Evolutionary conservation across 2,329 filamentous ascomycete species (phyloP).

Genomic region (Colletotrichum noveboracense): DNA sequence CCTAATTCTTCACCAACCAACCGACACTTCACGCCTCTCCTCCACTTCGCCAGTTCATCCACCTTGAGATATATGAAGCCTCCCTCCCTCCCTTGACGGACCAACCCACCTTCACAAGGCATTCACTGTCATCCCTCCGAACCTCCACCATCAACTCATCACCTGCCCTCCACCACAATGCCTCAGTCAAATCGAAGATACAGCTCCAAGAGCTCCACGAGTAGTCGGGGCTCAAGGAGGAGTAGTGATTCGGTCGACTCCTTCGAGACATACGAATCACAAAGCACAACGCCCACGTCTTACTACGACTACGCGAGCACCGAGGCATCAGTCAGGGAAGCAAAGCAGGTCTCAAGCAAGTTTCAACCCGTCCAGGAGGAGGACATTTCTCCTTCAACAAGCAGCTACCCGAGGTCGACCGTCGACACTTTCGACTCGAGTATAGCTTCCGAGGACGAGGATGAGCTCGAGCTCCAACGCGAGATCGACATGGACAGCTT

Average conservation of each 20-base stretch:
- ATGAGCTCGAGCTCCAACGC: constrained; percentile 47
- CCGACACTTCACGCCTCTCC: constrained; percentile 1
- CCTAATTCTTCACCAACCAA: constrained; percentile 13
- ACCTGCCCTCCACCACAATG: constrained; percentile 26
- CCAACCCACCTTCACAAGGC: background rate
- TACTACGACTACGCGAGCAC: constrained; percentile 47
- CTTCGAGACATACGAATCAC: constrained; percentile 49
- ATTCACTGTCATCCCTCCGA: background rate
- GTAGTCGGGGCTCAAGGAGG: constrained; percentile 43
- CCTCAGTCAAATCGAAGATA: constrained; percentile 39
- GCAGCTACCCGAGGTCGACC: constrained; percentile 61
- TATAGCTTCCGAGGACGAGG: constrained; percentile 65
- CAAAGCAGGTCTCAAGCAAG: constrained; percentile 12
- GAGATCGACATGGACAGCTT: constrained; percentile 39
- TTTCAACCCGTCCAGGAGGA: constrained; percentile 27
- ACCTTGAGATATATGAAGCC: constrained; percentile 16
- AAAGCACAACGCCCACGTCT: constrained; percentile 54
- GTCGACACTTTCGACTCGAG: constrained; percentile 83
- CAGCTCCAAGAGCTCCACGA: constrained; percentile 41
- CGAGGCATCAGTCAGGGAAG: constrained; percentile 39
- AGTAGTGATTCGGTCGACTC: constrained; percentile 48
- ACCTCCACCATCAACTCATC: background rate
- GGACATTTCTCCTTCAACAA: constrained; percentile 46
- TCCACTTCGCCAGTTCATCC: background rate
- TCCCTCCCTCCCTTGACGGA: background rate